These are phyloP conservation scores for Hymenoscyphus repandus DNA, from an alignment of 2,329 filamentous ascomycete species.

Conservation along the genomic window DNA sequence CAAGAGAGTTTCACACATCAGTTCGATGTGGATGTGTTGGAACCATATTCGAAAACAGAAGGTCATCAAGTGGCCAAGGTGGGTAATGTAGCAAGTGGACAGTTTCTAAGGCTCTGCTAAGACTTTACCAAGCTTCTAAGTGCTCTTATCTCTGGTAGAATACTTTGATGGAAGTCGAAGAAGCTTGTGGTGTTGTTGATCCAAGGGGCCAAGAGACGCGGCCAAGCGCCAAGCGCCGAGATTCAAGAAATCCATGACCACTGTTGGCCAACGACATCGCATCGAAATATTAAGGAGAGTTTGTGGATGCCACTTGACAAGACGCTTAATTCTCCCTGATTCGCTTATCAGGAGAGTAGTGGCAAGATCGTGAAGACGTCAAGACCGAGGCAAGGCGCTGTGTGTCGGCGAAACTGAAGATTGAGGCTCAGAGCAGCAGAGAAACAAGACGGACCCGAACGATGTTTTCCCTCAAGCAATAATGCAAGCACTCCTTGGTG, in stretches of 20 bases:
- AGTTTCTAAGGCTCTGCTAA: neutral
- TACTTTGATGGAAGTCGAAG: neutral
- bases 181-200: neutral
- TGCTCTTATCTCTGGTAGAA: neutral
- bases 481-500: too few relatives aligned
- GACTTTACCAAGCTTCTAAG: neutral
- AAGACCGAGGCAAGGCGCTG: too few relatives aligned
- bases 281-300: neutral
- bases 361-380: too few relatives aligned
- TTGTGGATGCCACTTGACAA: too few relatives aligned
- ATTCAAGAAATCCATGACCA: neutral
- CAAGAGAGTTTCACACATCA: neutral
- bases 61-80: neutral
- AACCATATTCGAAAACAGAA: neutral
- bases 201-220: constrained; percentile 1
- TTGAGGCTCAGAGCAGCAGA: too few relatives aligned
- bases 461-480: too few relatives aligned
- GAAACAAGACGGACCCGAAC: too few relatives aligned
- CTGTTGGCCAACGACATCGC: neutral
- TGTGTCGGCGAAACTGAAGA: too few relatives aligned
- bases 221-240: constrained; percentile 2
- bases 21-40: neutral
- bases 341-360: too few relatives aligned
- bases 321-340: too few relatives aligned
- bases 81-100: neutral